Evolutionary conservation across 371 early-diverging fungal genomes (phyloP), one percentile per base, ranked within the genome.

Genomic region (Mucor indicus): DNA sequence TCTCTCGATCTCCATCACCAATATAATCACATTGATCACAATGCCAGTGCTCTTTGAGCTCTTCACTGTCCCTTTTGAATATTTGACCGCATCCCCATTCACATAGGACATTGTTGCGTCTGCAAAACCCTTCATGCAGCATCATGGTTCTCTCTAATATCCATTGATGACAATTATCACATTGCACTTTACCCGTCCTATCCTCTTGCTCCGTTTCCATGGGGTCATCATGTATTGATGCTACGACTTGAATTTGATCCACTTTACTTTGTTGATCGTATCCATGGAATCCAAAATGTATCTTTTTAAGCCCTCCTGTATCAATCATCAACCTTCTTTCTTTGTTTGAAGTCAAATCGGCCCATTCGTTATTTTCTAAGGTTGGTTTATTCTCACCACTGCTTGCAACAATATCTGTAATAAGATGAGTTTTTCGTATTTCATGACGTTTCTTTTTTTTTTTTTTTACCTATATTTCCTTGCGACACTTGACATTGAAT

Each of bases 91-190:
- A 93, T 13, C 75, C 75, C 19, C 56, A 55, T 1, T 67, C 57
- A 51, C 93, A 93, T 10, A 75, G 54, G 1, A 66, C 53, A 60
- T 93, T 92, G 54, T 95, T 90, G 0, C 95, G 77, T 48, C 66
- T 50, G 62, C 95, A 95, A 45, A 89, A 88, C 6, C 79, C 80
- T 44, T 71, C 72, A 54, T 95, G 95, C 44, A 92, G 76, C 22
- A 67, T 50, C 5, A 78, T 50, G 1, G 84, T 76, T 19, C 70
- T 59, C 36, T 69, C 65, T 3, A 85, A 85, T 23, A 93, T 79
- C 68, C 72, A 77, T 15, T 84, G 69, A 2, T 75, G 73, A 62
- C 95, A 93, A 56, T 93, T 88, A 6, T 53, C 33, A 50, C 95
- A 95, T 21, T 75, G 57, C 8, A 62, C 72, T 38, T 79, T 72